These are phyloP conservation scores for Ganoderma lingzhi DNA, from an alignment of 1,284 basidiomycete genomes.

Conservation along the genomic window DNA sequence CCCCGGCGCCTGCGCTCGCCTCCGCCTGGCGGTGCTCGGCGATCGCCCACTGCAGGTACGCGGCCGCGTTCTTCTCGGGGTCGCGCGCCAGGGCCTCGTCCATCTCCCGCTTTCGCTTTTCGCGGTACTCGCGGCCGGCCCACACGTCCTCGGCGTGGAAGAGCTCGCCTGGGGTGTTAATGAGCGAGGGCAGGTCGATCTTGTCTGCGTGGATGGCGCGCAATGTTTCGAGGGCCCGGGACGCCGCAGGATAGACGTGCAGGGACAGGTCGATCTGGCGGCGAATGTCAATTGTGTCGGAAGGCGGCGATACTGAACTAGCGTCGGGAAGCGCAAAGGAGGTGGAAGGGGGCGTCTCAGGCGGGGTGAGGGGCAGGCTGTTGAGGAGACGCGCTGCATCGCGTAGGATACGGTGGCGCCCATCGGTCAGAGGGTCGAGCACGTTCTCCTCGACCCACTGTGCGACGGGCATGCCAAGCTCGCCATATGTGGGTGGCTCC, in stretches of 20 bases:
- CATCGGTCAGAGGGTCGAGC: slow-evolving; percentile 69
- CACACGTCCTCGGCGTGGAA: slow-evolving; percentile 70
- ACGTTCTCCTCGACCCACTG: slow-evolving; percentile 65
- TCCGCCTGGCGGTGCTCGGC: slow-evolving; percentile 46
- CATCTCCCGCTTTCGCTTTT: slow-evolving; percentile 38
- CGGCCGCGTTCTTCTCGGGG: slow-evolving; percentile 43
- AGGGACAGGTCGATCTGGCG: slow-evolving; percentile 52
- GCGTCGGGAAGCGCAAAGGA: slow-evolving; percentile 36
- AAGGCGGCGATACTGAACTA: neutral
- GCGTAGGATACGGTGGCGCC: slow-evolving; percentile 52
- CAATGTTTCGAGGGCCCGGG: slow-evolving; percentile 51
- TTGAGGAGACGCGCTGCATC: slow-evolving; percentile 38
- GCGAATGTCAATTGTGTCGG: slow-evolving; percentile 15
- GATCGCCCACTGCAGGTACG: slow-evolving; percentile 44
- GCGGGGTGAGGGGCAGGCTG: slow-evolving; percentile 24
- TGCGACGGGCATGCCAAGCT: slow-evolving; percentile 57
- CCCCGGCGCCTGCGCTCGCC: slow-evolving; percentile 32
- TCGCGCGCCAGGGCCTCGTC: slow-evolving; percentile 39
- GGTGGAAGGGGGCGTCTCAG: slow-evolving; percentile 9
- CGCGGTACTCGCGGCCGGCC: slow-evolving; percentile 52
- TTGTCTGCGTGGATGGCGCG: slow-evolving; percentile 53
- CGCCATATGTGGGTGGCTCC: slow-evolving; percentile 27
- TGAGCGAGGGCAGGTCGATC: slow-evolving; percentile 74
- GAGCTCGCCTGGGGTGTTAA: slow-evolving; percentile 67
- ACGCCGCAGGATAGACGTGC: slow-evolving; percentile 51